Percentiles rank a stretch among this genome's conserved stretches.
These are phyloP conservation scores for Oryza australiensis DNA, from an alignment of 176 grass and related monocot species.

Conservation along the genomic window DNA sequence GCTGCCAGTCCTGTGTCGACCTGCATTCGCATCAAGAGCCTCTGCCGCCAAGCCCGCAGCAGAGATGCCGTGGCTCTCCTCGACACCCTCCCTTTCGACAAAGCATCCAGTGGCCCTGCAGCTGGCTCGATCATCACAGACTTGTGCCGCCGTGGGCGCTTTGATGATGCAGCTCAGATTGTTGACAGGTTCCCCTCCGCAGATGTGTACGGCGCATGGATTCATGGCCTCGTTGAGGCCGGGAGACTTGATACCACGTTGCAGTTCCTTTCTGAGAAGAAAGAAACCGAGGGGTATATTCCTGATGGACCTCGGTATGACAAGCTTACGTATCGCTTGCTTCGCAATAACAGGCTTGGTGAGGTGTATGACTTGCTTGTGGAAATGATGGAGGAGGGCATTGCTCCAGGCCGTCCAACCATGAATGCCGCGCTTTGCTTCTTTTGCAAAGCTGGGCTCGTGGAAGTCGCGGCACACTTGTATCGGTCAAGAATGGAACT, in stretches of 20 bases:
- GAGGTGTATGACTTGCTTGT: constrained; percentile 80
- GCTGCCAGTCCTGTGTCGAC: constrained; percentile 28
- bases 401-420: constrained; percentile 57
- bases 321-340: constrained; percentile 55
- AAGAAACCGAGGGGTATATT: constrained; percentile 70
- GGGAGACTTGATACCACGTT: constrained; percentile 60
- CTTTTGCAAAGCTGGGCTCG: constrained; percentile 96
- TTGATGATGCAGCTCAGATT: constrained; percentile 49
- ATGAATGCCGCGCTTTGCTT: constrained; percentile 89
- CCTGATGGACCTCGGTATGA: constrained; percentile 50
- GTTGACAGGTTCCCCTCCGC: constrained; percentile 64
- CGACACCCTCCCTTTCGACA: constrained; percentile 47
- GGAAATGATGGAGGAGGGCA: constrained; percentile 95
- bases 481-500: constrained; percentile 72
- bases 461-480: constrained; percentile 75
- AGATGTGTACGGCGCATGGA: constrained; percentile 66
- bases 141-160: constrained; percentile 50
- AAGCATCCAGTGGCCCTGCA: constrained; percentile 29
- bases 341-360: constrained; percentile 56
- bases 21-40: constrained; percentile 78
- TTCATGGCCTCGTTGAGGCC: constrained; percentile 47
- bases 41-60: constrained; percentile 52
- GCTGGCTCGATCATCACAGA: constrained; percentile 49
- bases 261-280: constrained; percentile 74
- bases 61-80: constrained; percentile 58